Percentiles rank a stretch among this genome's conserved stretches.
These are phyloP conservation scores for Salix purpurea DNA, from an alignment of 345 rosid species.

Conservation along the genomic window DNA sequence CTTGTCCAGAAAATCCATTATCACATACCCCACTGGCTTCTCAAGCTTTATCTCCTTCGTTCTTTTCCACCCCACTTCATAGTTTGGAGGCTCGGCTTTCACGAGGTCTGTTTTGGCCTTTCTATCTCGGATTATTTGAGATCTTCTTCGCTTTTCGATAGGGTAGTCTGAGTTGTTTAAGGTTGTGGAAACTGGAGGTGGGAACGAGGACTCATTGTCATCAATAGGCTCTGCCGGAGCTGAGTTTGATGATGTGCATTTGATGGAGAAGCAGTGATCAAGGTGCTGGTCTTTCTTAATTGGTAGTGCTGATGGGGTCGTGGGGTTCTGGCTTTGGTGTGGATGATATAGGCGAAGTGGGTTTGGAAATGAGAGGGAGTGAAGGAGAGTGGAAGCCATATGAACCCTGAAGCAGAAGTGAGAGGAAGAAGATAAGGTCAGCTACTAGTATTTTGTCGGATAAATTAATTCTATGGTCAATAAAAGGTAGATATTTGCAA, in stretches of 20 bases:
- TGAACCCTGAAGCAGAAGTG: background rate
- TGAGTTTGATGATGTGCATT: constrained; percentile 33
- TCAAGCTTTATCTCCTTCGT: constrained; percentile 60
- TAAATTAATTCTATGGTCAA: background rate
- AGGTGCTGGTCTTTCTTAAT: constrained; percentile 1
- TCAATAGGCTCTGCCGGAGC: background rate
- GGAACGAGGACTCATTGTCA: constrained; percentile 15
- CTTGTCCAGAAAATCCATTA: constrained; percentile 80
- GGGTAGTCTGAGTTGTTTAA: constrained; percentile 62
- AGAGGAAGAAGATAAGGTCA: background rate
- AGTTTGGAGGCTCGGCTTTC: constrained; percentile 65
- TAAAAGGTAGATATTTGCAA: background rate
- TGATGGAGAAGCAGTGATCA: constrained; percentile 8
- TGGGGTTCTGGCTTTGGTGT: constrained; percentile 5
- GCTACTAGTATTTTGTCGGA: background rate
- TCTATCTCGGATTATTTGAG: constrained; percentile 54
- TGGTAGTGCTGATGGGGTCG: background rate
- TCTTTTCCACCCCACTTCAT: constrained; percentile 83
- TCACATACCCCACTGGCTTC: constrained; percentile 72
- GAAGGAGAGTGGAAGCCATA: constrained; percentile 32
- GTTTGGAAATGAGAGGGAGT: constrained; percentile 20
- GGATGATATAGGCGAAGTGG: constrained; percentile 8
- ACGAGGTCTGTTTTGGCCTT: constrained; percentile 31
- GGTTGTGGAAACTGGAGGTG: constrained; percentile 41
- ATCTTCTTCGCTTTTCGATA: constrained; percentile 60